Percentiles rank a stretch among this genome's conserved stretches.
Evolutionary conservation across 1,284 basidiomycete genomes (phyloP).

Genomic region (Leccinum subfulvum): DNA sequence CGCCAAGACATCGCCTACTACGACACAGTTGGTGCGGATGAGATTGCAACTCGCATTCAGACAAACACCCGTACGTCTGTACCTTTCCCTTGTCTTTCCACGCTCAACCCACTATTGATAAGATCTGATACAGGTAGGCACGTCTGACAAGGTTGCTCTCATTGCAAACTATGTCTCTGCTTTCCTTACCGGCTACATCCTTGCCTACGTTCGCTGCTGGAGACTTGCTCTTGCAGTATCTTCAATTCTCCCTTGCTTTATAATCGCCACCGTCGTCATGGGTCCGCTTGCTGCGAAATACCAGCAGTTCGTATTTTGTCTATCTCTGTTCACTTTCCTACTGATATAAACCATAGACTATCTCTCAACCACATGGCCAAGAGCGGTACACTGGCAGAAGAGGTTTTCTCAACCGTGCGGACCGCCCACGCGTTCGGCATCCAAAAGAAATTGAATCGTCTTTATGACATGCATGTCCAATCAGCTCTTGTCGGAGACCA

Average conservation of each 20-base stretch:
- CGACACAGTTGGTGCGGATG: constrained; percentile 91
- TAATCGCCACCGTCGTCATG: constrained; percentile 75
- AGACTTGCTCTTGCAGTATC: constrained; percentile 86
- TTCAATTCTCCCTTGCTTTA: constrained; percentile 87
- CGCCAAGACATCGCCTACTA: constrained; percentile 90
- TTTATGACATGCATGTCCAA: constrained; percentile 72
- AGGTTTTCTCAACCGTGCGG: constrained; percentile 87
- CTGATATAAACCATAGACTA: constrained; percentile 33
- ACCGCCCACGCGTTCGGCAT: constrained; percentile 93
- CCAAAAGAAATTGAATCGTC: constrained; percentile 59
- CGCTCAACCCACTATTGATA: background rate
- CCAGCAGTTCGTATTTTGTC: constrained; percentile 55
- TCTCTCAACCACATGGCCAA: constrained; percentile 79
- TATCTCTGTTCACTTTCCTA: constrained; percentile 1
- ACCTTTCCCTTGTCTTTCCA: background rate
- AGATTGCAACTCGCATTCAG: constrained; percentile 94
- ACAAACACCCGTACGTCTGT: constrained; percentile 75
- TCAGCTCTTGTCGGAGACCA: constrained; percentile 59
- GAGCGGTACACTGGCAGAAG: constrained; percentile 88
- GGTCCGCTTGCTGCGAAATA: constrained; percentile 71
- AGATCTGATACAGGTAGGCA: constrained; percentile 86
- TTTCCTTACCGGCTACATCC: constrained; percentile 77
- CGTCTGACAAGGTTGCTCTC: constrained; percentile 83
- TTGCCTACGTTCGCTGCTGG: constrained; percentile 76
- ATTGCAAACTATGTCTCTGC: constrained; percentile 61